Conservation (phyloP, 1,284 basidiomycete species). For the Microbotryomycetes sp. region DNA sequence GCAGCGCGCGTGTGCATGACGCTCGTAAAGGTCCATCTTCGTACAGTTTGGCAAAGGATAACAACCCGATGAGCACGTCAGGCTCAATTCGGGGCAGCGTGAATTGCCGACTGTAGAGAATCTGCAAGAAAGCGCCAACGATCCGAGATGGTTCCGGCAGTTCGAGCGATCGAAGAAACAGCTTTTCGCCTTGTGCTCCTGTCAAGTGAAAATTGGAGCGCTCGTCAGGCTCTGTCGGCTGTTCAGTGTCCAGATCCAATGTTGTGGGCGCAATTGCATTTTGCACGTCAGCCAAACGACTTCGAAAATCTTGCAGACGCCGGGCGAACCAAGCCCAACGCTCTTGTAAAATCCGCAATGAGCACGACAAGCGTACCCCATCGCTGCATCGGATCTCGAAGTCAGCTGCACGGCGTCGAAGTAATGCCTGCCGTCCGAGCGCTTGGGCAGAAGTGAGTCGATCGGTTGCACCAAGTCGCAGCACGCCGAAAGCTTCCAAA, state of each 20-base stretch:
- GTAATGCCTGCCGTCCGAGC: slow-evolving; percentile 30
- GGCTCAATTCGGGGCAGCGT: slow-evolving; percentile 85
- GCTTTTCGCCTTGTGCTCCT: too few species aligned
- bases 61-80: slow-evolving; percentile 75
- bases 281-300: too few species aligned
- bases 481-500: slow-evolving; percentile 86
- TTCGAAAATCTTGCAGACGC: slow-evolving; percentile 46
- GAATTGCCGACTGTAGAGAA: slow-evolving; percentile 79
- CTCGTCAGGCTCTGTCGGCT: too few species aligned
- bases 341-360: slow-evolving; percentile 69
- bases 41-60: slow-evolving; percentile 79
- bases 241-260: too few species aligned
- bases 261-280: too few species aligned
- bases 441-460: slow-evolving; percentile 48
- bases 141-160: slow-evolving; percentile 85
- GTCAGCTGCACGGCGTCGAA: slow-evolving; percentile 53
- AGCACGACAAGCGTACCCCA: slow-evolving; percentile 72
- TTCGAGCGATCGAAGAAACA: slow-evolving; percentile 68
- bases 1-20: slow-evolving; percentile 85
- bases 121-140: slow-evolving; percentile 80
- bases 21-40: slow-evolving; percentile 64
- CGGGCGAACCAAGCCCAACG: slow-evolving; percentile 91
- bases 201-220: too few species aligned
- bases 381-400: slow-evolving; percentile 91
- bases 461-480: slow-evolving; percentile 62